Evolutionary conservation across 352 stramenopile species (phyloP).

Genomic region (Phytophthora melonis): DNA sequence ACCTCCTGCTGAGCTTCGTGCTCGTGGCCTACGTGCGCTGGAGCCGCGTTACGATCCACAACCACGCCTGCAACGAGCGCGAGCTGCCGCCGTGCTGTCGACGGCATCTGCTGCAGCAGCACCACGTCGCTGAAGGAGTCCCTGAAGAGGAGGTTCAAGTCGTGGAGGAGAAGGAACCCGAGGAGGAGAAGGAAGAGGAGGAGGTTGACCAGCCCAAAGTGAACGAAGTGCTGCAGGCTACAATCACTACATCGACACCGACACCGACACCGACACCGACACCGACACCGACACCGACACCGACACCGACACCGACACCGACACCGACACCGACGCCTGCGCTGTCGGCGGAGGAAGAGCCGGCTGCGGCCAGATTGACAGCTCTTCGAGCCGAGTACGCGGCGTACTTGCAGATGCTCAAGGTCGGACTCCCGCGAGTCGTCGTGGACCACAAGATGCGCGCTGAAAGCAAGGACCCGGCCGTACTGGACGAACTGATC

Average conservation of each 20-base stretch:
- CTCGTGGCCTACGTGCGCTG: slow-evolving; percentile 56
- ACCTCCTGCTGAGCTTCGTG: slow-evolving; percentile 51
- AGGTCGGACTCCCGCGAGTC: slow-evolving; percentile 70
- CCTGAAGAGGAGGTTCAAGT: slow-evolving; percentile 11
- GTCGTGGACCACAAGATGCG: slow-evolving; percentile 84
- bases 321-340: not conserved
- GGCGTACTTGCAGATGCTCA: slow-evolving; percentile 84
- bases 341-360: slow-evolving; percentile 17
- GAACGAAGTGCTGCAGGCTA: slow-evolving; percentile 21
- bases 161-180: not conserved
- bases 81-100: slow-evolving; percentile 28
- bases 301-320: not conserved
- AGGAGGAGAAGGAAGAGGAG: slow-evolving; percentile 7
- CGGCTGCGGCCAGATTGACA: slow-evolving; percentile 18
- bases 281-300: not conserved
- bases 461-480: slow-evolving; percentile 61
- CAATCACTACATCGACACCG: not conserved
- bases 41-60: slow-evolving; percentile 44
- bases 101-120: slow-evolving; percentile 24
- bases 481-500: slow-evolving; percentile 65
- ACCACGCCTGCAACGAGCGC: slow-evolving; percentile 31
- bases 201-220: slow-evolving; percentile 13
- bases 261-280: not conserved
- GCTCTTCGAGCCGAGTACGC: slow-evolving; percentile 38
- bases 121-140: not conserved